Evolutionary conservation across 2,329 filamentous ascomycete genomes (phyloP).

Genomic region (Leptographium procerum): DNA sequence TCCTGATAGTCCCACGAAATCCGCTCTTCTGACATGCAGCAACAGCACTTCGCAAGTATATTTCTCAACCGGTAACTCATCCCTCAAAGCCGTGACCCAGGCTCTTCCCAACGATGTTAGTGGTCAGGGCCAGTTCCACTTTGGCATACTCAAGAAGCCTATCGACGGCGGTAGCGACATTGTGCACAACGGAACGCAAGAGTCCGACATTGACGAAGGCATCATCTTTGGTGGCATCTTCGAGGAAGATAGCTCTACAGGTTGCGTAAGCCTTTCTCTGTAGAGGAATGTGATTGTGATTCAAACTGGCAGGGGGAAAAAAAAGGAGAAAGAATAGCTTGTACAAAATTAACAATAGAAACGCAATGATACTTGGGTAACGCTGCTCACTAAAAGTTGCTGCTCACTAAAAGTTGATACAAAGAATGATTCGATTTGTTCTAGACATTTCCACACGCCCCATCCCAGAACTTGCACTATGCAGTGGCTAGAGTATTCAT

Average conservation of each 20-base stretch:
- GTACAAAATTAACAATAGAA: no score
- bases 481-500: conserved; percentile 16
- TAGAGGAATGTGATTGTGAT: conserved; percentile 1
- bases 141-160: conserved; percentile 52
- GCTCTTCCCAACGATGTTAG: conserved; percentile 37
- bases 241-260: conserved; percentile 33
- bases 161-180: conserved; percentile 32
- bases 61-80: conserved; percentile 37
- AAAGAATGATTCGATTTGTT: not conserved
- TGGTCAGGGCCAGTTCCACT: conserved; percentile 50
- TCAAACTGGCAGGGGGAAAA: not conserved
- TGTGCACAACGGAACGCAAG: conserved; percentile 35
- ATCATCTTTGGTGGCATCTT: conserved; percentile 42
- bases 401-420: not conserved
- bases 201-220: conserved; percentile 37
- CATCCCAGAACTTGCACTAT: not conserved
- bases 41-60: conserved; percentile 42
- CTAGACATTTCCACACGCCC: not conserved
- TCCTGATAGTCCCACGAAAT: not conserved
- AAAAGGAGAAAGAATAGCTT: not conserved
- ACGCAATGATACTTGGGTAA: no score
- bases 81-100: conserved; percentile 35
- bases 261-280: conserved; percentile 26
- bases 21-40: not conserved
- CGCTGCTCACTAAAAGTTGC: not conserved